Evolutionary conservation across 352 stramenopile genomes (phyloP).

Genomic region (Globisporangium recalcitrans): DNA sequence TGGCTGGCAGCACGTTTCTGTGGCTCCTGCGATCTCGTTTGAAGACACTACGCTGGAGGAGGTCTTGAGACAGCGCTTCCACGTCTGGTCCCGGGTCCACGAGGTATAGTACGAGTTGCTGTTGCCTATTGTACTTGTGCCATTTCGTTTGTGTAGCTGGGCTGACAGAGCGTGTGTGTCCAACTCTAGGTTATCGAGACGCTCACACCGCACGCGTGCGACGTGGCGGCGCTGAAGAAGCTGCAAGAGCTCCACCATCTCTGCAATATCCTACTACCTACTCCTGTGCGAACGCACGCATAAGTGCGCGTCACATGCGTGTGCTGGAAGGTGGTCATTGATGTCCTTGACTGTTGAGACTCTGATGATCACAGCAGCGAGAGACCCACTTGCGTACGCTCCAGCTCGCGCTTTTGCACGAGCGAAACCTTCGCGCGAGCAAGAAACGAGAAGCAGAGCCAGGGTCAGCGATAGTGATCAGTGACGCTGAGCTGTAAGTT

Average conservation of each 20-base stretch:
- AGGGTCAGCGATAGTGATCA: neutral
- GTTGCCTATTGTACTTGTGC: neutral
- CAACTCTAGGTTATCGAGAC: slow-evolving; percentile 24
- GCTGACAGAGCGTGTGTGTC: neutral
- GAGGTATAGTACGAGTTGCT: slow-evolving; percentile 24
- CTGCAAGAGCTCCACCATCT: slow-evolving; percentile 54
- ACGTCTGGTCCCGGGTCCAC: slow-evolving; percentile 31
- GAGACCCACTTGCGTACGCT: slow-evolving; percentile 55
- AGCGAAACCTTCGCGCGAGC: slow-evolving; percentile 14
- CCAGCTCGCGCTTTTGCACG: slow-evolving; percentile 44
- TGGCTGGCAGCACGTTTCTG: neutral
- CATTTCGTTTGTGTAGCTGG: neutral
- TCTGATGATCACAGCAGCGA: slow-evolving; percentile 35
- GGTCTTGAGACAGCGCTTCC: slow-evolving; percentile 20
- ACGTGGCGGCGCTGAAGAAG: slow-evolving; percentile 33
- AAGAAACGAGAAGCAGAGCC: neutral
- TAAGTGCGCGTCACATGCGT: no score
- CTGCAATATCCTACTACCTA: slow-evolving; percentile 53
- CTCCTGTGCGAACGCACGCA: neutral
- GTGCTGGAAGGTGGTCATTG: slow-evolving; percentile 7
- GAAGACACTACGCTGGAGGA: slow-evolving; percentile 17
- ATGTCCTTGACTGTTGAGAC: neutral
- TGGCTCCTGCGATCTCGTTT: neutral
- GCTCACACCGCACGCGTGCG: slow-evolving; percentile 28
- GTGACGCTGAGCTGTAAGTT: no score